Evolutionary conservation across 2,329 filamentous ascomycete species (phyloP).

Genomic region (Xylariaceae sp.): DNA sequence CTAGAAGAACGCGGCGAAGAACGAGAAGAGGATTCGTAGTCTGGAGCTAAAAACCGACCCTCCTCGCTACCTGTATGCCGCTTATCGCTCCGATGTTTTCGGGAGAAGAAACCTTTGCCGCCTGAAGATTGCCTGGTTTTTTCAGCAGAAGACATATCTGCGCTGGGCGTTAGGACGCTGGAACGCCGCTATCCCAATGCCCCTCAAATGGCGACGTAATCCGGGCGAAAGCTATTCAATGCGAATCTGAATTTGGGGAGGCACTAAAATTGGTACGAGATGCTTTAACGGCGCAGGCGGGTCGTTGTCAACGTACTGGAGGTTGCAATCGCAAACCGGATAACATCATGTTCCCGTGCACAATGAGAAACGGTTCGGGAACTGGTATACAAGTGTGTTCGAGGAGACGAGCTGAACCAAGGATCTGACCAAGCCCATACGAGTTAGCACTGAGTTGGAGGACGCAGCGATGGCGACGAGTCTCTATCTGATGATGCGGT

Average conservation of each 20-base stretch:
- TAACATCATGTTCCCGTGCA: conserved; percentile 38
- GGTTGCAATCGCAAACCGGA: conserved; percentile 37
- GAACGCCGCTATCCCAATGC: conserved; percentile 27
- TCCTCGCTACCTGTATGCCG: conserved; percentile 57
- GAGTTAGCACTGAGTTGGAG: conserved; percentile 27
- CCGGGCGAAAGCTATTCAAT: conserved; percentile 15
- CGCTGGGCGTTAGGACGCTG: conserved; percentile 22
- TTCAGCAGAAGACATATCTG: conserved; percentile 59
- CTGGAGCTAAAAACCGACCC: conserved; percentile 49
- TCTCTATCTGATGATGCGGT: conserved; percentile 1
- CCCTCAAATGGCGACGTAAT: conserved; percentile 20
- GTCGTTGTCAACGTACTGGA: conserved; percentile 37
- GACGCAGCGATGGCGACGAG: conserved; percentile 22
- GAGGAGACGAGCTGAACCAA: conserved; percentile 20
- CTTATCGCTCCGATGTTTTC: conserved; percentile 72
- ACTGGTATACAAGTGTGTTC: conserved; percentile 23
- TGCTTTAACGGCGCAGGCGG: conserved; percentile 17
- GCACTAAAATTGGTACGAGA: conserved; percentile 10
- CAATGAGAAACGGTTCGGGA: conserved; percentile 17
- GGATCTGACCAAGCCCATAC: conserved; percentile 27
- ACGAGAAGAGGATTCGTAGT: conserved; percentile 61
- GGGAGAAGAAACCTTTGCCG: conserved; percentile 76
- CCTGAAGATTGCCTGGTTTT: conserved; percentile 75
- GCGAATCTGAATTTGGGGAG: conserved; percentile 11
- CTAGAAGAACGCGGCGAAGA: conserved; percentile 69